Evolutionary conservation across 2,329 filamentous ascomycete species (phyloP).

Genomic region (Aspergillus pseudoglaucus): DNA sequence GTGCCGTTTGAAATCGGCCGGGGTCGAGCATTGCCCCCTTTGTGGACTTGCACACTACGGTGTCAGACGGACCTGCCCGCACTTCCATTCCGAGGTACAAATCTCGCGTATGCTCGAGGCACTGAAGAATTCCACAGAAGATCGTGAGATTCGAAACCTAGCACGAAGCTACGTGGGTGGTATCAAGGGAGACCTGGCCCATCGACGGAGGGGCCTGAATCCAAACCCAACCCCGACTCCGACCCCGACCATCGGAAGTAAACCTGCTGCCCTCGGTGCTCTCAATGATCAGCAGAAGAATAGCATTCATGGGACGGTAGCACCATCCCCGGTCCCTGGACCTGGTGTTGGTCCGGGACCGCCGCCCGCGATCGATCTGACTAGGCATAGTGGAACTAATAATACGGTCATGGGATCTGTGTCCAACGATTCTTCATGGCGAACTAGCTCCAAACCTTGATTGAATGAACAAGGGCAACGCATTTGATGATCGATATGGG

Average conservation of each 20-base stretch:
- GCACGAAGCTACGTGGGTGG: slow-evolving; percentile 53
- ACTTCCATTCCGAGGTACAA: slow-evolving; percentile 57
- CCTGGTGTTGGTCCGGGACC: background rate
- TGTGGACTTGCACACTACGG: slow-evolving; percentile 60
- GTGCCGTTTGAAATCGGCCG: slow-evolving; percentile 55
- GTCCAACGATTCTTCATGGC: too few relatives aligned
- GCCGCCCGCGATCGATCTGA: too few relatives aligned
- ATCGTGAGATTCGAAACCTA: slow-evolving; percentile 45
- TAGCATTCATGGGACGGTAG: background rate
- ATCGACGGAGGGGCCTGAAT: background rate
- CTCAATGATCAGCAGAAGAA: background rate
- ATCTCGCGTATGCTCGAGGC: slow-evolving; percentile 59
- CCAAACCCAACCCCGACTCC: too few relatives aligned
- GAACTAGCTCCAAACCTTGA: too few relatives aligned
- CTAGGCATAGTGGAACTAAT: too few relatives aligned
- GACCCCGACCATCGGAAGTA: too few relatives aligned
- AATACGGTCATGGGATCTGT: too few relatives aligned
- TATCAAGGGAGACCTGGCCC: slow-evolving; percentile 49
- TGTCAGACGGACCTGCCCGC: slow-evolving; percentile 51
- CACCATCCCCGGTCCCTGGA: background rate
- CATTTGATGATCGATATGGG: too few relatives aligned
- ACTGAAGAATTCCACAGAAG: slow-evolving; percentile 54
- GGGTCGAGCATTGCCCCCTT: slow-evolving; percentile 56
- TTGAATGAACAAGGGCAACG: too few relatives aligned
- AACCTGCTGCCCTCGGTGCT: background rate